A percentile compares a stretch with the other conserved stretches of the same genome.
Evolutionary conservation across 225 moss, liverwort and hornwort genomes (phyloP).

Genomic region (Bryoerythrophyllum caledonicum): DNA sequence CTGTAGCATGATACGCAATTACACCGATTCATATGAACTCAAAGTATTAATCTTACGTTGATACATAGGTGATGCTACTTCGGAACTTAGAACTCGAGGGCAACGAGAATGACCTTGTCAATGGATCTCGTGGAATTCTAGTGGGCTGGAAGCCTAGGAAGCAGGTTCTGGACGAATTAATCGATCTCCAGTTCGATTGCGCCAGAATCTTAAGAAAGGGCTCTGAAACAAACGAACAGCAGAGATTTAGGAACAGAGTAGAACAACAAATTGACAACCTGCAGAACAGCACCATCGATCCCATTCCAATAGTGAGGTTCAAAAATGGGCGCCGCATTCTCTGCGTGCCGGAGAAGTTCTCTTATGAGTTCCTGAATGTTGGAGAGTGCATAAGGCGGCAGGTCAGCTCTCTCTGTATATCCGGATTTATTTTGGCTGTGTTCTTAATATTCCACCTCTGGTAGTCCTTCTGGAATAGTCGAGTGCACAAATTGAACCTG

Average conservation of each 20-base stretch:
- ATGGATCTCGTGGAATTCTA: slow-evolving; percentile 84
- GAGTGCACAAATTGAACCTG: neutral
- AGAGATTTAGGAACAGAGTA: slow-evolving; percentile 21
- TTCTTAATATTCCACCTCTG: neutral
- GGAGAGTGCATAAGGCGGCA: slow-evolving; percentile 68
- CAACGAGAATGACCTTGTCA: slow-evolving; percentile 48
- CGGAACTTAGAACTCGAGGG: slow-evolving; percentile 66
- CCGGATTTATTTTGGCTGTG: neutral
- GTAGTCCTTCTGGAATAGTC: neutral
- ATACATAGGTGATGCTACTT: slow-evolving; percentile 67
- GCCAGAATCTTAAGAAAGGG: neutral
- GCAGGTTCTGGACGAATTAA: slow-evolving; percentile 34
- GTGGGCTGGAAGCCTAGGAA: slow-evolving; percentile 66
- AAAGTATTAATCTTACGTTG: neutral
- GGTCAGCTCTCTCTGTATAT: slow-evolving; percentile 21
- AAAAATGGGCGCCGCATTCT: slow-evolving; percentile 51
- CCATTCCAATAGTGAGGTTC: slow-evolving; percentile 70
- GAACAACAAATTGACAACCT: slow-evolving; percentile 27
- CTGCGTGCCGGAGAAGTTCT: slow-evolving; percentile 64
- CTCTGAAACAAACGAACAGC: slow-evolving; percentile 31
- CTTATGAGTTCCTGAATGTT: slow-evolving; percentile 56
- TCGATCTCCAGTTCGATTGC: neutral
- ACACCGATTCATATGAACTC: neutral
- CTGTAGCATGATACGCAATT: neutral
- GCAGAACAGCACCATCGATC: slow-evolving; percentile 29